Evolutionary conservation across 2,329 filamentous ascomycete species (phyloP), one percentile per base, ranked within the genome.

Genomic region (Dactylellina leptospora): DNA sequence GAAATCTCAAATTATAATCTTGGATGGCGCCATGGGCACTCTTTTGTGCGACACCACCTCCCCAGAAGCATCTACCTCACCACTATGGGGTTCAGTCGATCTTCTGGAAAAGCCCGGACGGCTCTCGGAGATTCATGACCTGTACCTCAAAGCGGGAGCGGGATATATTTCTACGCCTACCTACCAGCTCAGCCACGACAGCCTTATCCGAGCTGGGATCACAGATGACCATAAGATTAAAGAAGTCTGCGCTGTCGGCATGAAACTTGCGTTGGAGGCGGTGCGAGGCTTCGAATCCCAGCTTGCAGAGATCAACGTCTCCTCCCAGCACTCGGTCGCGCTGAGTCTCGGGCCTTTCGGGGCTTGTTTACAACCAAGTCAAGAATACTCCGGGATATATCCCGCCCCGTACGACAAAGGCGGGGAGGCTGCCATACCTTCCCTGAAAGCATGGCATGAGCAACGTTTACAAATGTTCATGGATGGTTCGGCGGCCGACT

Each of bases 1-100:
- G 58, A n/a, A 33, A 47, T 53, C 42, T 25, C 28, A 51, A 44
- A 42, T 71, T 27, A 63, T 18, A 13, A 63, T 71, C 51, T 51
- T 71, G 28, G 66, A 71, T 28, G 66, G 66, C 9, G 66, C 50
- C 6, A 48, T 62, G 18, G 66, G 66, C 50, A 71, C 66, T 20
- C 58, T 71, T 2, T 18, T 71, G 10, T 71, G 66, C 56, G 66
- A 71, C 51, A 71, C 66, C 4, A 62, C 58, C n/a, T 71, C 64
- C 9, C 64, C 64, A 51, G 64, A 70, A 48, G 55, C 64, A 22
- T 58, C 64, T 18, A 62, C 42, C 27, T 71, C 64, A 6, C 58
- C 64, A 20, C 18, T 62, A 22, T 62, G 56, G 58, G 44, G 51
- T 22, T 54, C 66, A 10, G 47, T 42, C 25, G 56, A 71, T 40